phyloP scores from a whole-genome alignment of 1,284 basidiomycete species.

The Microbotryum saponariae region DNA sequence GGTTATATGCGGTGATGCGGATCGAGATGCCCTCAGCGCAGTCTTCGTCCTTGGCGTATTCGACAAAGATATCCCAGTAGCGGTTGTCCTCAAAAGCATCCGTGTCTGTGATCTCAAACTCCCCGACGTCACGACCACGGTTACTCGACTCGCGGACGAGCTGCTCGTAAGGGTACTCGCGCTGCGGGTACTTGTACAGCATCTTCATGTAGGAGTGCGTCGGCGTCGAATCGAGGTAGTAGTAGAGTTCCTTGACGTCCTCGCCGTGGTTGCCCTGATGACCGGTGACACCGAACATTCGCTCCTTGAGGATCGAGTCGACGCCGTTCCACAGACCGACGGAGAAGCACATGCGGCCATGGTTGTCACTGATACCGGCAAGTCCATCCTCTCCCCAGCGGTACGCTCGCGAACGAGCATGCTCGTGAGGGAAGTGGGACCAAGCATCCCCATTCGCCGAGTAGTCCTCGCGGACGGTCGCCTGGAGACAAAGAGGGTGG shows the following conservation, averaged over 20 bases:
- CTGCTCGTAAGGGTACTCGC: slow-evolving; percentile 84
- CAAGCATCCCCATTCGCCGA: slow-evolving; percentile 93
- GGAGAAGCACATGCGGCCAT: slow-evolving; percentile 82
- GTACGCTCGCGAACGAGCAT: slow-evolving; percentile 87
- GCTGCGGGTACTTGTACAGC: slow-evolving; percentile 94
- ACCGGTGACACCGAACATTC: slow-evolving; percentile 86
- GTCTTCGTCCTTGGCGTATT: slow-evolving; percentile 97
- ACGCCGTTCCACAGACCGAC: slow-evolving; percentile 91
- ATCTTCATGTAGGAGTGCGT: slow-evolving; percentile 98
- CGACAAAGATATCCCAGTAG: slow-evolving; percentile 97
- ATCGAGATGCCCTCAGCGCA: slow-evolving; percentile 79
- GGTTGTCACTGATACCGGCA: slow-evolving; percentile 92
- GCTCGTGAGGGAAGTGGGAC: slow-evolving; percentile 94
- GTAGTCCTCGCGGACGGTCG: slow-evolving; percentile 96
- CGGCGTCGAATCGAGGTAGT: slow-evolving; percentile 95
- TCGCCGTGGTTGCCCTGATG: slow-evolving; percentile 97
- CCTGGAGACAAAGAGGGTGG: slow-evolving; percentile 47
- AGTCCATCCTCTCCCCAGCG: slow-evolving; percentile 98
- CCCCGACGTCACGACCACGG: slow-evolving; percentile 73
- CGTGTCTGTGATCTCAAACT: slow-evolving; percentile 90
- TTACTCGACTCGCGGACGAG: slow-evolving; percentile 76
- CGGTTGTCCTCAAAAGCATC: slow-evolving; percentile 84
- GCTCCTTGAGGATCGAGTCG: slow-evolving; percentile 92
- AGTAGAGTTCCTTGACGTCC: slow-evolving; percentile 97
- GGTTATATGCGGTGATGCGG: slow-evolving; percentile 92